Conservation (phyloP, 192 early-diverging fungal species). For the Podila minutissima region DNA sequence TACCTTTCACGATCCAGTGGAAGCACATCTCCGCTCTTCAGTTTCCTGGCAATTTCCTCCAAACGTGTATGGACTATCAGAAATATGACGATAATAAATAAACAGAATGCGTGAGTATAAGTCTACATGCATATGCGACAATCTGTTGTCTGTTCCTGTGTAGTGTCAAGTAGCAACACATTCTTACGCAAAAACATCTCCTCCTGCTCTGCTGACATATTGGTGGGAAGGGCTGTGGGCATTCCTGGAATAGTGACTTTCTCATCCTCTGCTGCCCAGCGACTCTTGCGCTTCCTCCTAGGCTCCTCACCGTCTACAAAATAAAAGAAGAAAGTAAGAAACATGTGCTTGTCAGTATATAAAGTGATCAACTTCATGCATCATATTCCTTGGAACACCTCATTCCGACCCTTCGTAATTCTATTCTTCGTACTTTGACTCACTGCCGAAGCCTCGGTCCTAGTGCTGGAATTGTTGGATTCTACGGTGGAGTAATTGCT, state of each 20-base stretch:
- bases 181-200: constrained; percentile 79
- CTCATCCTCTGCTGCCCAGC: constrained; percentile 88
- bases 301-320: constrained; percentile 54
- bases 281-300: constrained; percentile 77
- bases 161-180: constrained; percentile 3
- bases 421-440: too few relatives aligned
- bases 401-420: too few relatives aligned
- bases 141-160: background rate
- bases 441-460: too few relatives aligned
- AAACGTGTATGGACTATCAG: constrained; percentile 82
- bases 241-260: constrained; percentile 81
- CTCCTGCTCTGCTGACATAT: constrained; percentile 80
- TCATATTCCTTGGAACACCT: too few relatives aligned
- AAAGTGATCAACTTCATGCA: too few relatives aligned
- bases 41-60: constrained; percentile 88
- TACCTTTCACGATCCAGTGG: constrained; percentile 84
- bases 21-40: constrained; percentile 84
- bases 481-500: background rate
- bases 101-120: background rate
- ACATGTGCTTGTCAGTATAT: too few relatives aligned
- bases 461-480: background rate
- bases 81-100: background rate
- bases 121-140: background rate
- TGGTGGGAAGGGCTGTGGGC: constrained; percentile 80
- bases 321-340: background rate